phyloP scores from a whole-genome alignment of 257 asterid species.

The Oldenlandia corymbosa region DNA sequence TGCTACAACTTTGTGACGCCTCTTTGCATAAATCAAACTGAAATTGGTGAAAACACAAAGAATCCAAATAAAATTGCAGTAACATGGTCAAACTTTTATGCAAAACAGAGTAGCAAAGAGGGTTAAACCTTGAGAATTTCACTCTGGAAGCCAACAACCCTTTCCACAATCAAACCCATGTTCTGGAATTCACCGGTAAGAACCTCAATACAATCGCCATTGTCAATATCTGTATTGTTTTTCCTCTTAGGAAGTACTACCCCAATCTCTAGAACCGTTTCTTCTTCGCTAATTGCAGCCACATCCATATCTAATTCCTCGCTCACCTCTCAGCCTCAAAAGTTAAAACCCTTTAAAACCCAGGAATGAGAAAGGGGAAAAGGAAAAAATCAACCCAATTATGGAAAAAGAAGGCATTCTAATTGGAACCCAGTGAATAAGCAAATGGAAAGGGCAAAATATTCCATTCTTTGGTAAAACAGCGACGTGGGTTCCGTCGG shows the following conservation, averaged over 20 bases:
- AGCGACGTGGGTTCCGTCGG: constrained; percentile 13
- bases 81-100: not conserved
- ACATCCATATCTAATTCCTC: constrained; percentile 47
- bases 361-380: constrained; percentile 6
- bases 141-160: constrained; percentile 71
- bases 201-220: constrained; percentile 47
- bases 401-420: constrained; percentile 16
- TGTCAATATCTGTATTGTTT: constrained; percentile 29
- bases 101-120: not conserved
- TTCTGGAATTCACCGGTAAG: constrained; percentile 57
- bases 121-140: constrained; percentile 67
- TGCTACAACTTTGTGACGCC: not conserved
- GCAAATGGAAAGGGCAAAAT: constrained; percentile 6
- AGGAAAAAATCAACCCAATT: not conserved
- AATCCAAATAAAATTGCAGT: not conserved
- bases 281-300: constrained; percentile 41
- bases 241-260: constrained; percentile 59
- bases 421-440: constrained; percentile 9
- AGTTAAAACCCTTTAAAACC: constrained; percentile 15
- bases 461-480: constrained; percentile 1
- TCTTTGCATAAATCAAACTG: not conserved
- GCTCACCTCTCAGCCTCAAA: constrained; percentile 13
- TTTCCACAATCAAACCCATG: constrained; percentile 67
- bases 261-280: constrained; percentile 60
- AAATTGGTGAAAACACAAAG: not conserved